Percentiles rank a stretch among this genome's conserved stretches.
phyloP scores from a whole-genome alignment of 305 asterid genomes.

The Fraxinus sp. region DNA sequence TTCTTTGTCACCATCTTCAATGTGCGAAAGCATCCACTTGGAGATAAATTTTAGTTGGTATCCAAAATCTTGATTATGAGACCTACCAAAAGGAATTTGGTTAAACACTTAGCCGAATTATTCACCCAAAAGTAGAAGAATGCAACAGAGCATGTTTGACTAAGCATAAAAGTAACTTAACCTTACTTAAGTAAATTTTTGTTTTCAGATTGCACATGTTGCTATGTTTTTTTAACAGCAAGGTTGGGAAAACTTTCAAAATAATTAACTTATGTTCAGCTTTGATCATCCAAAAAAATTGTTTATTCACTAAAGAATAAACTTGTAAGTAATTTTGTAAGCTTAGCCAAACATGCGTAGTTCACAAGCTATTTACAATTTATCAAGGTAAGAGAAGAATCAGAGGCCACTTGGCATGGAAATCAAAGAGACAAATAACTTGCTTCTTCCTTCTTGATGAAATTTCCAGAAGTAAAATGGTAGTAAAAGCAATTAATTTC shows the following conservation, averaged over 20 bases:
- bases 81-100: constrained; percentile 47
- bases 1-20: constrained; percentile 92
- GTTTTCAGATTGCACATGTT: not conserved
- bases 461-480: not conserved
- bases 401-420: not conserved
- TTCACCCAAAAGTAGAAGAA: not conserved
- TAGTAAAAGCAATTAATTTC: not conserved
- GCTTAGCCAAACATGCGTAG: not conserved
- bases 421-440: not conserved
- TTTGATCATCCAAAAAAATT: not conserved
- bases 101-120: not conserved
- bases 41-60: constrained; percentile 63
- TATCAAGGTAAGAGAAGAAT: not conserved
- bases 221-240: not conserved
- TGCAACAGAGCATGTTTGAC: not conserved
- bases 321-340: not conserved
- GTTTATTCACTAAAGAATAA: not conserved
- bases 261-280: not conserved
- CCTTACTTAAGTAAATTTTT: not conserved
- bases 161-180: not conserved
- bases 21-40: constrained; percentile 96
- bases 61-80: constrained; percentile 62
- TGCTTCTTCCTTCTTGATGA: not conserved
- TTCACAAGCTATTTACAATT: not conserved
- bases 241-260: not conserved